A percentile compares a stretch with the other conserved stretches of the same genome.
These are phyloP conservation scores for Coprinopsis strossmayeri DNA, from an alignment of 768 basidiomycete species.

Conservation along the genomic window DNA sequence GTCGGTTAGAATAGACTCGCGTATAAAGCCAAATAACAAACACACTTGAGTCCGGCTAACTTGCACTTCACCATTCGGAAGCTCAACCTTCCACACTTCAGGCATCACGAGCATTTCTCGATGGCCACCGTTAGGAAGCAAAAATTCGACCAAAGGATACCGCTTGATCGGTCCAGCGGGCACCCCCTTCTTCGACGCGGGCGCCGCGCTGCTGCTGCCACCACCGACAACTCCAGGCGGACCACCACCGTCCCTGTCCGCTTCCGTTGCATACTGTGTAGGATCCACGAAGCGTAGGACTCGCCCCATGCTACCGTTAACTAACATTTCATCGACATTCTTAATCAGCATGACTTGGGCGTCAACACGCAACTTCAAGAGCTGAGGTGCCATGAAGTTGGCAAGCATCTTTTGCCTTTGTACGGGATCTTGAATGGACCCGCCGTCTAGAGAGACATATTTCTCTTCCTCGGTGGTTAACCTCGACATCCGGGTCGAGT, in stretches of 20 bases:
- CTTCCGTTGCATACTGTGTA: slow-evolving; percentile 30
- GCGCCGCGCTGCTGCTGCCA: slow-evolving; percentile 9
- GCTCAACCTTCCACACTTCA: slow-evolving; percentile 82
- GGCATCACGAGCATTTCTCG: slow-evolving; percentile 54
- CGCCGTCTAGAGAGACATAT: slow-evolving; percentile 61
- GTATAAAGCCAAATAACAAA: slow-evolving; percentile 4
- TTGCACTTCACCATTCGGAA: slow-evolving; percentile 82
- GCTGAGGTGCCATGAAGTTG: slow-evolving; percentile 85
- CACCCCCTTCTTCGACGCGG: slow-evolving; percentile 20
- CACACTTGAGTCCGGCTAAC: slow-evolving; percentile 73
- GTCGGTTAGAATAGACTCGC: slow-evolving; percentile 1
- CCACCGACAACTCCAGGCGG: slow-evolving; percentile 22
- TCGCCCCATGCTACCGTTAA: slow-evolving; percentile 92
- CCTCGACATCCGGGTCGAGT: slow-evolving; percentile 56
- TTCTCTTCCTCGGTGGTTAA: slow-evolving; percentile 47
- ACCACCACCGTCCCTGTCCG: slow-evolving; percentile 16
- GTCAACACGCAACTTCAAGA: slow-evolving; percentile 64
- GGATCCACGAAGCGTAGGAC: slow-evolving; percentile 69
- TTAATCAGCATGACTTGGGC: slow-evolving; percentile 97
- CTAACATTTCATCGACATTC: slow-evolving; percentile 84
- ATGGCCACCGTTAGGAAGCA: slow-evolving; percentile 47
- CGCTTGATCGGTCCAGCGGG: slow-evolving; percentile 18
- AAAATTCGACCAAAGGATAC: slow-evolving; percentile 77
- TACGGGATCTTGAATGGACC: slow-evolving; percentile 40
- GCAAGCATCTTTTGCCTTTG: slow-evolving; percentile 74